Base-by-base conservation (phyloP, 306 rosid species). In the Trifolium pratense region DNA sequence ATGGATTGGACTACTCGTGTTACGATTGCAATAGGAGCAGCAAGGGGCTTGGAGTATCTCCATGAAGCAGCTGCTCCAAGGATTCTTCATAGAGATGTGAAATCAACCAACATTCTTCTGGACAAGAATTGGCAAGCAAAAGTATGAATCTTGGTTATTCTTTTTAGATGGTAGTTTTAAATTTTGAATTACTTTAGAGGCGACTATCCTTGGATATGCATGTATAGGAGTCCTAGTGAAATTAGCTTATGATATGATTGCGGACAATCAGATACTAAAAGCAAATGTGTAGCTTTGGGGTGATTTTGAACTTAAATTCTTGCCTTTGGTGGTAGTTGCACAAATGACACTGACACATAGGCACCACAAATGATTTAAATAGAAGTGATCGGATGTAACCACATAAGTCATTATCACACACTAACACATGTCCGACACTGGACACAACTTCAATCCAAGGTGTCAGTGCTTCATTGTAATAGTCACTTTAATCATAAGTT, bases 61-160 rank as follows among this genome's bases (percentile, higher is more conserved):
- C 99, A 95, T 79, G 99, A 89, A 63, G 97, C 99, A 57, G 99
- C 99, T 75, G 99, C 96, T 82, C 99, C 99, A 58, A 90, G 81
- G 81, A 87, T 95, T 80, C 89, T 95, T 70, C 99, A 95, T 68
- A 87, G 99, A 79, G 99, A 95, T 84, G 96, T 95, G 75, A 95
- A 91, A 83, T 95, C 99, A 75, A 86, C 99, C 53, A 95, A 95
- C 84, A 95, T 95, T 90, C 99, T 95, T 77, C 86, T 95, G 34
- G 99, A 95, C 81, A 89, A 86, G 74, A 86, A 87, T 77, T 89
- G 90, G 93, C 91, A 77, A 78, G 97, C 97, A 77, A 95, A 91
- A 73, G 99, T 91, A 86, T 73, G 89, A 63, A 68, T 29, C 69
- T 68, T 57, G 66, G 34, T 79, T 76, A 25, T 59, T 72, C 42